Evolutionary conservation across 1,139 yeast species (phyloP).

Genomic region (Nadsonia commutata): DNA sequence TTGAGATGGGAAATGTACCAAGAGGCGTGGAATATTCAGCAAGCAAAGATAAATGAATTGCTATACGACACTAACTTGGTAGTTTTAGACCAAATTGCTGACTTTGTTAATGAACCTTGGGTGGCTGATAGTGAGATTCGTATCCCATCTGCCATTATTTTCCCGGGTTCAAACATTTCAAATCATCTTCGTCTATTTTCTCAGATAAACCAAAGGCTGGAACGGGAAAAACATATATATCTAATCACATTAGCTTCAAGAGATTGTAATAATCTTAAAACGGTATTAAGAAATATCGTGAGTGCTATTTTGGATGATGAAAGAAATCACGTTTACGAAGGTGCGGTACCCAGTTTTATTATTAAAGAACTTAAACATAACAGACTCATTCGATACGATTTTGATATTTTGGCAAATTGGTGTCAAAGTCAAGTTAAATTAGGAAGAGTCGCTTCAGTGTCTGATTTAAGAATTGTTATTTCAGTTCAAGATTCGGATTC

Average conservation of each 20-base stretch:
- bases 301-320: slow-evolving; percentile 17
- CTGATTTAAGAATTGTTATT: slow-evolving; percentile 25
- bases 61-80: slow-evolving; percentile 12
- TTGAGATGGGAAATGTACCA: slow-evolving; percentile 26
- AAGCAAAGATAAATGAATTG: slow-evolving; percentile 12
- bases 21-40: slow-evolving; percentile 17
- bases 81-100: slow-evolving; percentile 14
- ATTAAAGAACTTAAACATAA: slow-evolving; percentile 16
- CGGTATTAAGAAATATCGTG: slow-evolving; percentile 26
- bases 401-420: slow-evolving; percentile 40
- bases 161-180: slow-evolving; percentile 24
- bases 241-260: slow-evolving; percentile 19
- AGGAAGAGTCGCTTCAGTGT: neutral
- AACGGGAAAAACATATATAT: slow-evolving; percentile 8
- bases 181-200: slow-evolving; percentile 20
- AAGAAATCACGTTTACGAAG: slow-evolving; percentile 4
- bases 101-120: slow-evolving; percentile 15
- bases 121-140: slow-evolving; percentile 13
- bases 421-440: slow-evolving; percentile 16
- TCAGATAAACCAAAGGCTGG: slow-evolving; percentile 14
- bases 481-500: slow-evolving; percentile 56
- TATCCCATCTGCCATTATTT: slow-evolving; percentile 18
- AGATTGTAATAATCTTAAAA: slow-evolving; percentile 23
- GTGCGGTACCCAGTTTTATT: slow-evolving; percentile 1
- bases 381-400: slow-evolving; percentile 34